Conservation (phyloP, 441 rosid genomes). For the Daphne laureola region DNA sequence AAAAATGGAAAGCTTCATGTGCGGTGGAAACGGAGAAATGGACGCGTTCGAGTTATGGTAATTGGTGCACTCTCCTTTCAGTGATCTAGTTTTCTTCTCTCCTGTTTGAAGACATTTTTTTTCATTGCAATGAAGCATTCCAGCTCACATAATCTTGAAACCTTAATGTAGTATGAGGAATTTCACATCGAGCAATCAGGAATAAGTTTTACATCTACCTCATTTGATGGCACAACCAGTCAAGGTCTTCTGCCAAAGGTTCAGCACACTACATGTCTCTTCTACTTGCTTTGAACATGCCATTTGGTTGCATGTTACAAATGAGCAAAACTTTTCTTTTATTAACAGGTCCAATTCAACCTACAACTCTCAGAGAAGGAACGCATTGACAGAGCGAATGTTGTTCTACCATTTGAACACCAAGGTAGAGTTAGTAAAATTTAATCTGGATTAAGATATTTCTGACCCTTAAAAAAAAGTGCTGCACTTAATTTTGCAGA, state of each 20-base stretch:
- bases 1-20: constrained; percentile 60
- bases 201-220: constrained; percentile 52
- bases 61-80: constrained; percentile 11
- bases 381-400: constrained; percentile 62
- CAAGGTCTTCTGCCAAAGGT: constrained; percentile 79
- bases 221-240: constrained; percentile 32
- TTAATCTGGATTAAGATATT: neutral
- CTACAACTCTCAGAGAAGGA: constrained; percentile 80
- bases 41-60: constrained; percentile 77
- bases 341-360: constrained; percentile 71
- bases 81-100: neutral
- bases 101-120: neutral
- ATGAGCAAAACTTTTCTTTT: constrained; percentile 10
- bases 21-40: constrained; percentile 80
- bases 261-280: neutral
- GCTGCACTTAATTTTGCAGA: no score
- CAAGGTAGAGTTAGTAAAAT: constrained; percentile 44
- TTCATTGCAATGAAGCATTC: constrained; percentile 5
- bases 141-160: constrained; percentile 12
- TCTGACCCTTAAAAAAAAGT: no score
- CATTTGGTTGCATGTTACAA: neutral
- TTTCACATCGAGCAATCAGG: constrained; percentile 47
- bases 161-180: constrained; percentile 53
- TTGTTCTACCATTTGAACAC: constrained; percentile 94
- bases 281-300: neutral